Conservation (phyloP, 2,329 filamentous ascomycete genomes). For the Calonectria pseudoreteaudii region DNA sequence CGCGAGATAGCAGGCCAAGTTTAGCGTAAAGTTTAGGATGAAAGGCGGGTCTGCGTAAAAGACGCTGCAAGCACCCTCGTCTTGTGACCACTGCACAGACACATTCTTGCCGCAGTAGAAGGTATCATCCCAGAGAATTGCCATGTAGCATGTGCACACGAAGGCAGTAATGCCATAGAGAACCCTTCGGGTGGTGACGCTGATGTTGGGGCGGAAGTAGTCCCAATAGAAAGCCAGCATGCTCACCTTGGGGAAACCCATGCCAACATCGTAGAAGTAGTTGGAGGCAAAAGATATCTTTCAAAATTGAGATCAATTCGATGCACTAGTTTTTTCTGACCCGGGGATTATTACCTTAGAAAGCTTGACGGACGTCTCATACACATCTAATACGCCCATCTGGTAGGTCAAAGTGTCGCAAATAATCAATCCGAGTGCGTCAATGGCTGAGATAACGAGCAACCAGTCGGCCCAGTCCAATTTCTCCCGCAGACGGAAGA, state of each 20-base stretch:
- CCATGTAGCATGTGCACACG: conserved; percentile 44
- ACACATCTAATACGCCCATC: conserved; percentile 47
- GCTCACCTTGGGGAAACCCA: conserved; percentile 51
- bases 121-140: conserved; percentile 49
- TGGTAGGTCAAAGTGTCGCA: conserved; percentile 49
- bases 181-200: conserved; percentile 42
- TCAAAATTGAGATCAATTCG: neutral
- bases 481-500: conserved; percentile 46
- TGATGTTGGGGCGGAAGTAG: conserved; percentile 45
- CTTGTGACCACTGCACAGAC: conserved; percentile 50
- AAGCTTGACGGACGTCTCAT: conserved; percentile 43
- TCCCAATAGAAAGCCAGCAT: conserved; percentile 52
- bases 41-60: conserved; percentile 49
- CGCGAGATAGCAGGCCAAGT: conserved; percentile 48
- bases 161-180: conserved; percentile 48
- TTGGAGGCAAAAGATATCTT: conserved; percentile 51
- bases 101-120: conserved; percentile 51
- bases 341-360: conserved; percentile 41
- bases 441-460: conserved; percentile 43
- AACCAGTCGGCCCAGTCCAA: conserved; percentile 46
- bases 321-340: fast-evolving
- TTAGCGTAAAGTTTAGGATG: conserved; percentile 50
- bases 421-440: conserved; percentile 48
- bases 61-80: conserved; percentile 50
- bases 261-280: conserved; percentile 52